Percentiles rank a stretch among this genome's conserved stretches.
These are phyloP conservation scores for Dendrocalamus latiflorus DNA, from an alignment of 202 grass and related monocot species.

Conservation along the genomic window DNA sequence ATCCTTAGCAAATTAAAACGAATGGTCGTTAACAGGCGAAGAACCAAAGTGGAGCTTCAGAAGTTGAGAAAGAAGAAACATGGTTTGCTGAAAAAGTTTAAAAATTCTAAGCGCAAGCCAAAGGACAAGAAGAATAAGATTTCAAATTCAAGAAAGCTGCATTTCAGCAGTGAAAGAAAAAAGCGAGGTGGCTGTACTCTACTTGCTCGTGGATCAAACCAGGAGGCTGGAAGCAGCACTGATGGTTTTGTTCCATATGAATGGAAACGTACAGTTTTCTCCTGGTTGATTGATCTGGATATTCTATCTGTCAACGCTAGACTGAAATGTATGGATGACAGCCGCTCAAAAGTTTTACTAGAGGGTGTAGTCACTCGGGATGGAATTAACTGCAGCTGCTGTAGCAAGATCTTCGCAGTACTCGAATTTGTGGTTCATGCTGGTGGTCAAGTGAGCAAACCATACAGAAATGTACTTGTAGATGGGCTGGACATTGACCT, in stretches of 20 bases:
- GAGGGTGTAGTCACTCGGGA: too few relatives aligned
- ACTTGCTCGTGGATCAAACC: conserved; percentile 68
- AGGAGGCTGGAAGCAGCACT: conserved; percentile 40
- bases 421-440: conserved; percentile 72
- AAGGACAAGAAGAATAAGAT: conserved; percentile 35
- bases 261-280: conserved; percentile 79
- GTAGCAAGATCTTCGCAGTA: conserved; percentile 54
- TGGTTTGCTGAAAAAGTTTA: conserved; percentile 30
- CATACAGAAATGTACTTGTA: conserved; percentile 57
- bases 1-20: conserved; percentile 68
- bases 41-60: conserved; percentile 32
- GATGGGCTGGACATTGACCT: conserved; percentile 52
- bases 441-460: conserved; percentile 40
- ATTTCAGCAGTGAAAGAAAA: conserved; percentile 47
- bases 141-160: conserved; percentile 32
- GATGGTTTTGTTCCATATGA: conserved; percentile 77
- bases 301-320: too few relatives aligned
- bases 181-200: conserved; percentile 66
- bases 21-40: conserved; percentile 55
- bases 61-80: conserved; percentile 46
- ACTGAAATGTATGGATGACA: too few relatives aligned
- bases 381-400: conserved; percentile 87
- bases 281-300: conserved; percentile 91
- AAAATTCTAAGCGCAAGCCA: conserved; percentile 26
- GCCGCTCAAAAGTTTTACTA: too few relatives aligned